Evolutionary conservation across 176 grass and related monocot species (phyloP).

Genomic region (Raddia distichophylla): DNA sequence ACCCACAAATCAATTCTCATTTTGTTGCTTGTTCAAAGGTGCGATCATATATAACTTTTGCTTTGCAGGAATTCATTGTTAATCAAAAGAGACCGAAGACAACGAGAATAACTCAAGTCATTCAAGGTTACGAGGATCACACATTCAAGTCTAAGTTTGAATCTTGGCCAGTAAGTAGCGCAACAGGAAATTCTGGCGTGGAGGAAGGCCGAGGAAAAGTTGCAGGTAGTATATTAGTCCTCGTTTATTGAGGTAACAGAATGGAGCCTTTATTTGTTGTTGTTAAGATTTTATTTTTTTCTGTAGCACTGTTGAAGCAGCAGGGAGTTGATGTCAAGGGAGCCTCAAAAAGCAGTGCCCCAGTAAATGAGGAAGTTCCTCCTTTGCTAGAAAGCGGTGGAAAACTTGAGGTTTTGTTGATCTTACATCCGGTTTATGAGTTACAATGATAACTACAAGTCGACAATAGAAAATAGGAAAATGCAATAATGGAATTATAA

Average conservation of each 20-base stretch:
- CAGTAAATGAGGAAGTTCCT: slow-evolving; percentile 76
- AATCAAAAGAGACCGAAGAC: slow-evolving; percentile 78
- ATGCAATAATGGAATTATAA: slow-evolving; percentile 16
- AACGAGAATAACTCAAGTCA: slow-evolving; percentile 66
- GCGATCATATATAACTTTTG: slow-evolving; percentile 28
- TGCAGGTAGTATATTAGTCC: slow-evolving; percentile 53
- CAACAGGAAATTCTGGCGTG: slow-evolving; percentile 44
- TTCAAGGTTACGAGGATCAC: slow-evolving; percentile 93
- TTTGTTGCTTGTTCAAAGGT: slow-evolving; percentile 30
- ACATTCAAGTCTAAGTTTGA: slow-evolving; percentile 90
- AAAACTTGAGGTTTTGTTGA: slow-evolving; percentile 78
- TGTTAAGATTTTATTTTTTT: slow-evolving; percentile 44
- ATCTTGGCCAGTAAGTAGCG: slow-evolving; percentile 65
- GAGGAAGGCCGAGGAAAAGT: slow-evolving; percentile 68
- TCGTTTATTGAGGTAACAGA: slow-evolving; percentile 22
- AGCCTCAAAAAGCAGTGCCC: slow-evolving; percentile 48
- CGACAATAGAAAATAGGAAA: background rate
- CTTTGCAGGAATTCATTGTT: slow-evolving; percentile 70
- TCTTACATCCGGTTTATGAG: slow-evolving; percentile 28
- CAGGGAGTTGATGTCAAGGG: slow-evolving; percentile 77
- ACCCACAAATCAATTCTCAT: background rate
- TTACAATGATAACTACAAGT: slow-evolving; percentile 20
- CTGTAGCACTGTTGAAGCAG: slow-evolving; percentile 65
- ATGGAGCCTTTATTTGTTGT: slow-evolving; percentile 14
- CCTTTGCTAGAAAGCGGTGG: slow-evolving; percentile 72